Base-by-base conservation (phyloP, 2,329 filamentous ascomycete species). In the Emericellopsis atlantica region DNA sequence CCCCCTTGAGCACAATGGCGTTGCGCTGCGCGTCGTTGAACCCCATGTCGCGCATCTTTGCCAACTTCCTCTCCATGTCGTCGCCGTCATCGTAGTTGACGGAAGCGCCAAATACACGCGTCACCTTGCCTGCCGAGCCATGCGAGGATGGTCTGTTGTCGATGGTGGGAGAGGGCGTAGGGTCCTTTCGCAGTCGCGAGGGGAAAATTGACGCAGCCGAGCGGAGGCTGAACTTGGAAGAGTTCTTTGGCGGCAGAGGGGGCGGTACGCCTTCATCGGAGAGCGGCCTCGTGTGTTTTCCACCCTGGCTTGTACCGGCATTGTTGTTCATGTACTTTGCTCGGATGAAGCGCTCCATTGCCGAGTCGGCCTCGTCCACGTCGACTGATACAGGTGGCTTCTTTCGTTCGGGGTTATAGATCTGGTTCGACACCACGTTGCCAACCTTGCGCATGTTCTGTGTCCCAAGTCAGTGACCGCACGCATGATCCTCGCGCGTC, bases 401-500 rank as follows among this genome's bases (percentile, higher is more conserved):
- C 51, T 83, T 76, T 61, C 85, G 88, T 50, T 83, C 76, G 23
- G 92, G 83, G 55, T 98, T 98, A 65, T 87, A 95, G 44, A 79
- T 76, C 58, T 83, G 81, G 67, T 98, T 98, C 43, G 87, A 93
- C 33, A 78, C 72, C 38, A 71, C 64, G 57, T 98, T 98, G 54
- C 92, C 92, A 52, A 87, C 81, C 54, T 82, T 83, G 65, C 85
- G 92, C 92, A 98, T 98, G 55, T 82, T 90, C 86, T 95, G 35
- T 32, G 43, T 18, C 35, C 26, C 23, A 33, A 7, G 38, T 40
- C 10, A 40, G 38, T 9, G 32, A 21, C n/a, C 18, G 5, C n/a
- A 15, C 18, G 32, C 3, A 11, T 21, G 6, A 10, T 37, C 7
- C 16, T 10, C 4, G 32, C 22, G 18, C 6, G 32, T 26, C 22